Percentiles rank a stretch among this genome's conserved stretches.
These are phyloP conservation scores for Clavispora vitiphila DNA, from an alignment of 805 yeast species.

Conservation along the genomic window DNA sequence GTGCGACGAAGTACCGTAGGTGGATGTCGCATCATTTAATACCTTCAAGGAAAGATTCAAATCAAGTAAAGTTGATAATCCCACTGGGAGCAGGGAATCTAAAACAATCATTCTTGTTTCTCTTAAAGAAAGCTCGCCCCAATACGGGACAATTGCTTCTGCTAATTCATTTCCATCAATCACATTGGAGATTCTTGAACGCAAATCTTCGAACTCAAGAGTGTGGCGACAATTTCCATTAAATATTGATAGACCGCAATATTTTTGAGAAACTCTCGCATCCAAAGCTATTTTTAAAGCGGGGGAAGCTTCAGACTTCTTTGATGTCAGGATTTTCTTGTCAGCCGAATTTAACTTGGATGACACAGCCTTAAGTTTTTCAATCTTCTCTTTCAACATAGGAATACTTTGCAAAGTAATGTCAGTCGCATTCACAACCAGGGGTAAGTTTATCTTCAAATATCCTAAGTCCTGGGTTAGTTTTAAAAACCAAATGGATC, in stretches of 20 bases:
- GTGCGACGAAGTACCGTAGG: conserved; percentile 22
- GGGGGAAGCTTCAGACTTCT: neutral
- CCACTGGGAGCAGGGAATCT: conserved; percentile 34
- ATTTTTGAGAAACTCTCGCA: conserved; percentile 19
- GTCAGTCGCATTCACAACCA: conserved; percentile 17
- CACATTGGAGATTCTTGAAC: conserved; percentile 21
- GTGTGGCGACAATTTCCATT: conserved; percentile 28
- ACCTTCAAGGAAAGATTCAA: conserved; percentile 42
- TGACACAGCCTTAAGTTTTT: conserved; percentile 5
- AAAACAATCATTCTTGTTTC: conserved; percentile 37
- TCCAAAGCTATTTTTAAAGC: neutral
- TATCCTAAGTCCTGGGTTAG: conserved; percentile 19
- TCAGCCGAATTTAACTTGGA: neutral
- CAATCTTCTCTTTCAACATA: conserved; percentile 6
- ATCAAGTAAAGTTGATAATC: conserved; percentile 40
- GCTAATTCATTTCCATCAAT: neutral
- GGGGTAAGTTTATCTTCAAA: conserved; percentile 25
- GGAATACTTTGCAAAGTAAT: conserved; percentile 6
- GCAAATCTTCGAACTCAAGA: conserved; percentile 30
- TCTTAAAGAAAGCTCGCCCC: conserved; percentile 40
- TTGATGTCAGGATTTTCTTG: neutral
- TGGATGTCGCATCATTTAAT: conserved; percentile 25
- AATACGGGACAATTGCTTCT: conserved; percentile 19
- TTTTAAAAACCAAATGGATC: conserved; percentile 4
- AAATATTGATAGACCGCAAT: conserved; percentile 32